Base-by-base conservation (phyloP, 768 basidiomycete genomes). In the Calocybe gangraenosa region DNA sequence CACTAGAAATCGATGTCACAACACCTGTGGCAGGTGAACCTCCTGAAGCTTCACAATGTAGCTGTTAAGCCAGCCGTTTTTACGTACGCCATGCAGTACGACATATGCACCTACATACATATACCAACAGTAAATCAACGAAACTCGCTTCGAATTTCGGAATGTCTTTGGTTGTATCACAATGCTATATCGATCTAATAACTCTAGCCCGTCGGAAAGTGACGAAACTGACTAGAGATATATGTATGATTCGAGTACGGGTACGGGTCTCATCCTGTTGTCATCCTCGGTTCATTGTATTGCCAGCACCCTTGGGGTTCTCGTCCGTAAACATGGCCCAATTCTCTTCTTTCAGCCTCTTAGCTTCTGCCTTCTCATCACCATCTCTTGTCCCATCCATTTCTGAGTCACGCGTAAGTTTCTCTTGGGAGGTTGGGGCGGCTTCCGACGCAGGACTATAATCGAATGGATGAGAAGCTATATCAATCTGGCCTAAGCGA, bases 211-310 rank as follows among this genome's bases (percentile, higher is more conserved):
- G 1, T 18, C 30, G 13, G 3, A 40, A n/a, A 23, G 4, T 22
- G 19, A 13, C 14, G 31, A n/a, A 32, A n/a, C 23, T 3, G 14
- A 43, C 19, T 25, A 13, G 14, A 15, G 14, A 39, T 14, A 17
- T 14, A 31, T 31, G 8, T 31, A 8, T 31, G 30, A 31, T 31
- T 8, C 30, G n/a, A n/a, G n/a, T n/a, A n/a, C n/a, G n/a, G n/a
- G n/a, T n/a, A n/a, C n/a, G n/a, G n/a, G n/a, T n/a, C n/a, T n/a
- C n/a, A n/a, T n/a, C n/a, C n/a, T n/a, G n/a, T 18, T 14, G 17
- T 76, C 63, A 92, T 48, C 93, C 93, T 51, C 90, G 78, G 63
- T 97, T 96, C 87, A 95, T 92, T 9, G 85, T 95, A 61, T 99
- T 99, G 3, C 96, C 96, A n/a, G 87, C 87, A 1, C 96, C 96